Evolutionary conservation across 2,329 filamentous ascomycete species (phyloP), one percentile per base, ranked within the genome.

Genomic region (Cylindrodendrum hubeiense): DNA sequence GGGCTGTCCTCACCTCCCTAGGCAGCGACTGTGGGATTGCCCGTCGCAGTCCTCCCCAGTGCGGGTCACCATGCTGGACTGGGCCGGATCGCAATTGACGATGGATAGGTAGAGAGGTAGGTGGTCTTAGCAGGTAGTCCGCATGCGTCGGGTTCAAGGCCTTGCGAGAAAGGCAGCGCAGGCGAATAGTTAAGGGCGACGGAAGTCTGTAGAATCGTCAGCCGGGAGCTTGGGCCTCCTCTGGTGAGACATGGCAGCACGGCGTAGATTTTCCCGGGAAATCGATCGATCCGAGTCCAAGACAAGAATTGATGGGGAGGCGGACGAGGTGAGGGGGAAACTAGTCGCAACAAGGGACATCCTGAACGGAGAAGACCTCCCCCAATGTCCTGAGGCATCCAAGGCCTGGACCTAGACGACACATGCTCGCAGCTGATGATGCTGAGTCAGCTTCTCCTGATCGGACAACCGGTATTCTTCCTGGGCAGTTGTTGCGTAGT

Each of bases 311-410:
- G 26, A 24, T 26, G 39, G 43, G 30, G 39, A 26, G 52, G 33
- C 26, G 52, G 26, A 55, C n/a, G 30, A 43, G 21, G 54, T 39
- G 37, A 57, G 30, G 33, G 54, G 52, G 39, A 56, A 46, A 21
- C 53, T 33, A 56, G 15, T 22, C 28, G 21, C 33, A 49, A 26
- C 54, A 26, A 49, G 54, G 54, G 44, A 39, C 30, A 57, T 50
- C 54, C 54, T 39, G 37, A 39, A 39, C 37, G 15, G n/a, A 39
- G 37, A 39, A n/a, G 37, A 39, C 17, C 15, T 39, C 7, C 5
- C 15, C 8, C 1, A 1, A 8, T 5, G 17, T 39, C 37, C 37
- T 39, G 37, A 39, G 37, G 37, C 37, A 39, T 39, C 37, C 7
- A 39, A 39, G 37, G 37, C 15, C 37, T n/a, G 3, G 7, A 34